Evolutionary conservation across 306 rosid species (phyloP), one percentile per base, ranked within the genome.

Genomic region (Cercis canadensis): DNA sequence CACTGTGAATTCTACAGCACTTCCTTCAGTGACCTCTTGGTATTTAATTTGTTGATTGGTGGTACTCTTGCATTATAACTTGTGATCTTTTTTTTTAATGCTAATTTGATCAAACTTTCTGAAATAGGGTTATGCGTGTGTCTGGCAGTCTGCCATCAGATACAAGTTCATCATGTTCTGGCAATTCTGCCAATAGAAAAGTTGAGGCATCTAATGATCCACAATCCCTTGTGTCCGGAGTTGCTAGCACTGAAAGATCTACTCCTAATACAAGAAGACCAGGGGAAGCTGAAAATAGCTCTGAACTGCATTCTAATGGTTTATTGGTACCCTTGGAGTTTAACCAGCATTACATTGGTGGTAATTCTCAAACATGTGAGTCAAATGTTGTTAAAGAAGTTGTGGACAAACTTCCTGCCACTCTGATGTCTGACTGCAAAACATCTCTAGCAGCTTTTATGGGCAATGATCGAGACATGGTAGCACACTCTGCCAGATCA

Each of bases 121-220:
- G 45, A 65, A 40, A 16, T 33, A 82, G 83, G 86, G 83, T 62
- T 54, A 82, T 70, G 72, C 33, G 80, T 34, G 86, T 78, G 7
- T 78, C 86, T 57, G 83, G 86, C 39, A 59, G 19, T 54, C 73
- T 78, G 31, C 73, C 55, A 41, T 75, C 45, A 9, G 73, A 74
- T 40, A 13, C 73, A 46, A 59, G 29, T 49, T 47, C 61, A 37
- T 49, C 57, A 15, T n/a, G 65, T 47, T 66, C 78, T 65, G 69
- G 60, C 40, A 58, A 59, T 70, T 41, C 59, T 14, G 61, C 70
- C 36, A 59, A 59, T 61, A 60, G 78, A 46, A 78, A 70, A 61
- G 62, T 53, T 65, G 83, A 63, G 59, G 72, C 57, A 24, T 59
- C 68, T 24, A 65, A 65, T 70, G 81, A 61, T 70, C 64, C 61